Base-by-base conservation (phyloP, 441 rosid species). In the Omphalea diandra region DNA sequence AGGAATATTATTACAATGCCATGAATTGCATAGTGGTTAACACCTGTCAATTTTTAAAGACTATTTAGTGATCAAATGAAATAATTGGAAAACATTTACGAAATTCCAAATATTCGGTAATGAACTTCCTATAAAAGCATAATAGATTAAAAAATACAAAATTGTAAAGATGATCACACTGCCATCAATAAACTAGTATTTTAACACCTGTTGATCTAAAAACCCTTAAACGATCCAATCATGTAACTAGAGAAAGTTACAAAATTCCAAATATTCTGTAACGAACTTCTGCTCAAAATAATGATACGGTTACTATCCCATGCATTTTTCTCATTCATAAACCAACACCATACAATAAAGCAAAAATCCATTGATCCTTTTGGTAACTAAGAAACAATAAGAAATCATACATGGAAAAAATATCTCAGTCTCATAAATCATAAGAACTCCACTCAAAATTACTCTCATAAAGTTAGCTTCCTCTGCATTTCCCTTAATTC, bases 81-180 rank as follows among this genome's bases (percentile, higher is more conserved):
- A 55, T 65, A 40, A 64, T 38, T 1, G 6, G 47, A 11, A 43
- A 20, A 40, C 20, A 60, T 47, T 44, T 38, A 27, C 67, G 32
- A 55, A 36, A 54, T 33, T 57, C 68, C 66, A 62, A 49, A n/a
- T 49, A 75, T 31, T 54, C 14, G 27, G 41, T 54, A 76, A 53
- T 40, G 49, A 76, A 71, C 72, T 79, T 68, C 62, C 62, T 55
- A 65, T 41, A 70, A 7, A 50, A 31, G 59, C 66, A 72, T 38
- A 52, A 65, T 52, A 22, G 22, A 59, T 38, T 27, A 22, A 52
- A 44, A 38, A n/a, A 36, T 26, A 17, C 26, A 60, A 2, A 29
- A 58, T 20, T 40, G 31, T 12, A 40, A 55, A 55, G 46, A 69
- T 22, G 18, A 33, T 56, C 7, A 66, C 3, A 7, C 4, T 24